These are phyloP conservation scores for Lippia alba DNA, from an alignment of 305 asterid genomes.

Conservation along the genomic window DNA sequence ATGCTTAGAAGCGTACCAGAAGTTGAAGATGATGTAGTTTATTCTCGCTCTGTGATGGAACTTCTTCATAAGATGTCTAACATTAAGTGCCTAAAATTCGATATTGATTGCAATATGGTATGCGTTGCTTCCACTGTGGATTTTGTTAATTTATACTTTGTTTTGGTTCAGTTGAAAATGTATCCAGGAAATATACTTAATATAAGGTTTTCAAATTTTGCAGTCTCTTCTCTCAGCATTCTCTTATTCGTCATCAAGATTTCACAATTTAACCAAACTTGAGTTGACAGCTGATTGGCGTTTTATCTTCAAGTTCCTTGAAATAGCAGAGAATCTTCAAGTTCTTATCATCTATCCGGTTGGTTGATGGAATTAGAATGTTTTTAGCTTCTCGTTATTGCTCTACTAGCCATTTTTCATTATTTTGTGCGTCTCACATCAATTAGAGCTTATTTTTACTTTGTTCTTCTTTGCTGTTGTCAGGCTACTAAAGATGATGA, in stretches of 20 bases:
- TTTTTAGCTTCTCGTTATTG: background rate
- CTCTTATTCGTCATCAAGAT: background rate
- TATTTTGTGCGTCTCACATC: background rate
- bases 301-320: background rate
- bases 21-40: no score
- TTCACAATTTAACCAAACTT: constrained; percentile 25
- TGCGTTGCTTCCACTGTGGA: no score
- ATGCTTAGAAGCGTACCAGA: no score
- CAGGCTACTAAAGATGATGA: no score
- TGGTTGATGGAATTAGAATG: background rate
- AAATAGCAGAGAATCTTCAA: background rate
- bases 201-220: background rate
- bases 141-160: no score
- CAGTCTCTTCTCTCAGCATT: background rate
- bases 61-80: no score
- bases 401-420: background rate
- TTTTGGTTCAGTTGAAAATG: no score
- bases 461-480: background rate
- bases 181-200: no score
- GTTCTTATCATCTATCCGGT: background rate
- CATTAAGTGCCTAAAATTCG: no score
- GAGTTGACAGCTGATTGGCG: constrained; percentile 8
- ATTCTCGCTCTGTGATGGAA: no score
- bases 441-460: background rate
- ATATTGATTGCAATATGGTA: no score